Base-by-base conservation (phyloP, 2,329 filamentous ascomycete species). In the Hypoxylon sp. region DNA sequence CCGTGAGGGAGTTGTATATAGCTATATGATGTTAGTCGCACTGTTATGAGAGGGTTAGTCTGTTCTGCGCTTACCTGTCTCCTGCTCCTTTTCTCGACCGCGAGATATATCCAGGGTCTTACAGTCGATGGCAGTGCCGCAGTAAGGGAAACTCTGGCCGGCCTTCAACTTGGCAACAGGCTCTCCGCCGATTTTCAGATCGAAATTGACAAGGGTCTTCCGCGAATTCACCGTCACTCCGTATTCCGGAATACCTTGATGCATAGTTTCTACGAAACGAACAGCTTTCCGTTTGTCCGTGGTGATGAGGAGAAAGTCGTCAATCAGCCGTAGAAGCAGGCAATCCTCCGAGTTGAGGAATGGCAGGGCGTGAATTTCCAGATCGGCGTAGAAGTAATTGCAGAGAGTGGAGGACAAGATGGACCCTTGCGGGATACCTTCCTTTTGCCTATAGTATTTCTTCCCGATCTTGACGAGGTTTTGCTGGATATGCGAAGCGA, bases 301-400 rank as follows among this genome's bases (percentile, higher is more conserved):
- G 0, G 92, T 97, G 72, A 99, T 89, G 46, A 99, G 86, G 3
- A 98, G 82, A 71, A 98, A 99, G 73, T 99, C 96, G 71, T 99
- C 96, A 42, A 97, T 92, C 8, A 97, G 84, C 14, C 96, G 86
- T 54, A 98, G 78, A 6, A 99, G 82, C 2, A 97, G 78, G 50
- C 86, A 90, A 32, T 90, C 81, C 4, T 79, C 75, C 0, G 79
- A 73, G 14, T 82, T 71, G 1, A 96, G 78, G 74, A 97, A 98
- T 0, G 74, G 75, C 2, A 98, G 81, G 12, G 90, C 81, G 24
- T 88, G 83, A 5, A 79, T 79, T 77, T 99, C 96, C 1, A 98
- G 85, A 67, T 96, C 89, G 4, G 92, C 94, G 75, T 99, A 99
- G 78, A 98, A 97, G 79, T 97, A 95, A 78, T 93, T 98, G 82